These are phyloP conservation scores for Boletus tomentosulus DNA, from an alignment of 768 basidiomycete species.

Conservation along the genomic window DNA sequence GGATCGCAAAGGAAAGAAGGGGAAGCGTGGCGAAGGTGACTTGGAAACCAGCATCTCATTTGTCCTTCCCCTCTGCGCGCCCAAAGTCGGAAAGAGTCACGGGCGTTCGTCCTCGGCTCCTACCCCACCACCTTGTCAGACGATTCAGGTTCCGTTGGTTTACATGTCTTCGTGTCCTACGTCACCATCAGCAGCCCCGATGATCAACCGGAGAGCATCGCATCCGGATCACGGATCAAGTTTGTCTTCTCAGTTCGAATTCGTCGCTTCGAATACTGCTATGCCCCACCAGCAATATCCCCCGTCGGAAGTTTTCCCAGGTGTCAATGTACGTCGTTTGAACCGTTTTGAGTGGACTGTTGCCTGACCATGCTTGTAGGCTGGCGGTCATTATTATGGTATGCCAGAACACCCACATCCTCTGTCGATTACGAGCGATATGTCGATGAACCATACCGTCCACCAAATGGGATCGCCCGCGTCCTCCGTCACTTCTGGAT, in stretches of 20 bases:
- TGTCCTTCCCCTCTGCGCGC: conserved; percentile 36
- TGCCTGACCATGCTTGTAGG: conserved; percentile 28
- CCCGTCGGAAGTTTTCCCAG: conserved; percentile 24
- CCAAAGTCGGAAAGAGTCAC: conserved; percentile 39
- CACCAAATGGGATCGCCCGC: conserved; percentile 48
- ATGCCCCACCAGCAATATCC: conserved; percentile 39
- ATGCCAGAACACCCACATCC: conserved; percentile 44
- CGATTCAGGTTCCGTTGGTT: conserved; percentile 66
- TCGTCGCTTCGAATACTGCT: conserved; percentile 43
- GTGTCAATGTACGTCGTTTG: conserved; percentile 39
- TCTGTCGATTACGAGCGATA: conserved; percentile 40
- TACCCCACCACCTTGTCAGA: conserved; percentile 63
- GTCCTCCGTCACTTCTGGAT: conserved; percentile 44
- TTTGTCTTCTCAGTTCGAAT: conserved; percentile 49
- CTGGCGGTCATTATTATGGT: conserved; percentile 46
- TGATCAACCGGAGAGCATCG: conserved; percentile 60
- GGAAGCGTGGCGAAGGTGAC: conserved; percentile 38
- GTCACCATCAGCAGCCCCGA: conserved; percentile 49
- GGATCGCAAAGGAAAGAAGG: conserved; percentile 46
- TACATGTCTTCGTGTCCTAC: conserved; percentile 60
- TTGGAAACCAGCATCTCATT: conserved; percentile 51
- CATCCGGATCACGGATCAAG: conserved; percentile 46
- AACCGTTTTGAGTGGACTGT: conserved; percentile 4
- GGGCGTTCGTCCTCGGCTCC: conserved; percentile 55
- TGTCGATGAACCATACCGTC: conserved; percentile 37